Evolutionary conservation across 1,284 basidiomycete genomes (phyloP), one percentile per base, ranked within the genome.

Genomic region (Marasmius tenuissimus): DNA sequence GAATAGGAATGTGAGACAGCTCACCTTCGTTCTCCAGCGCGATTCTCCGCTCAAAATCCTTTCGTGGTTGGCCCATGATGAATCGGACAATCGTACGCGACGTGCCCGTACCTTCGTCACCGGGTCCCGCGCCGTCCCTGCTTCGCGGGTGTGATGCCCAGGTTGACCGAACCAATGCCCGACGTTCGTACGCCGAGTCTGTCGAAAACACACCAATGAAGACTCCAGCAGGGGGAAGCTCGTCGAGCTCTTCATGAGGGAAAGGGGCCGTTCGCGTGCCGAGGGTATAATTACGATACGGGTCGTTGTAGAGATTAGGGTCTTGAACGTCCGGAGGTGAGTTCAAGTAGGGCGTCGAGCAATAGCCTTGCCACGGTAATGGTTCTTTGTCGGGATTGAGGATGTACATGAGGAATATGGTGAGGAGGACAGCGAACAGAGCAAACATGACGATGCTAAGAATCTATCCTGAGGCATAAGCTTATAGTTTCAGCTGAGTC

Each of bases 301-400:
- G 73, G 77, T 73, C 67, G 80, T 63, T 71, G 79, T 74, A 66
- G 77, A 75, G 67, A 76, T 72, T 64, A 68, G 68, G 73, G 73
- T 60, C 75, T 72, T 57, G 69, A 72, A 59, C 73, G 69, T 77
- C 73, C 67, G 78, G 74, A 64, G 78, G 68, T 67, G 79, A 66
- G 71, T 82, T 71, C 69, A 85, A 81, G 39, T 82, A 80, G 47
- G 87, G 83, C 64, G 87, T 78, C 58, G 91, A 85, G 75, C 97
- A 98, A 73, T 97, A 97, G 33, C 89, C 87, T 66, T 95, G 87
- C 95, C 96, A 99, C 49, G 96, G 96, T 35, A 97, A 77, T 14
- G 94, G 91, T 61, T 92, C 91, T 75, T 98, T 98, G 82, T 99
- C 97, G 51, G 96, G 94, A 72, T 98, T 96, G 71, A 98, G 86